Conservation (phyloP, 495 filamentous ascomycete species). For the Lasiosphaeria ovina region DNA sequence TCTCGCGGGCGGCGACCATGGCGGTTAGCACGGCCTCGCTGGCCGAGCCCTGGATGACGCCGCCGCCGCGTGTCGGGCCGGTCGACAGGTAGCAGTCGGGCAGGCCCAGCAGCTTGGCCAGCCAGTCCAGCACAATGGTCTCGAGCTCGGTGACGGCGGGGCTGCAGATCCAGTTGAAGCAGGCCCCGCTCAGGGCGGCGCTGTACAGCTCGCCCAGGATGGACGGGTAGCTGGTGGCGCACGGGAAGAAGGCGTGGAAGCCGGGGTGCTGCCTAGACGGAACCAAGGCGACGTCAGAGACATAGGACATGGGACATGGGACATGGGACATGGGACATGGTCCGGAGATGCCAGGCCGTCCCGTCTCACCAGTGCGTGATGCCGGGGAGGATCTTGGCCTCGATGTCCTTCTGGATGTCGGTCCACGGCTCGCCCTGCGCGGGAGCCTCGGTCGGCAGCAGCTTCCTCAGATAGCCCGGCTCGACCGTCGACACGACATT, state of each 20-base stretch:
- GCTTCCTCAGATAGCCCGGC: slow-evolving; percentile 81
- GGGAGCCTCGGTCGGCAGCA: slow-evolving; percentile 74
- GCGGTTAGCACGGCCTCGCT: slow-evolving; percentile 84
- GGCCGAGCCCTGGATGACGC: slow-evolving; percentile 93
- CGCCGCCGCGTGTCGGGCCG: slow-evolving; percentile 70
- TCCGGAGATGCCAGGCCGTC: neutral
- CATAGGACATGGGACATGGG: neutral
- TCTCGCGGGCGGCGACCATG: slow-evolving; percentile 86
- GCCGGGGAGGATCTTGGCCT: slow-evolving; percentile 86
- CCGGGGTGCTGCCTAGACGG: slow-evolving; percentile 68
- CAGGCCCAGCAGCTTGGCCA: slow-evolving; percentile 70
- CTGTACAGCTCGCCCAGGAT: slow-evolving; percentile 94
- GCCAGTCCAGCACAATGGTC: slow-evolving; percentile 86
- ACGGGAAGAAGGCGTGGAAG: slow-evolving; percentile 96
- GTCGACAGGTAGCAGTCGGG: slow-evolving; percentile 76
- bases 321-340: neutral
- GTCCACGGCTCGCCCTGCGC: slow-evolving; percentile 72
- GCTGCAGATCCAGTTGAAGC: slow-evolving; percentile 97
- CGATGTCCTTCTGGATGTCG: slow-evolving; percentile 81
- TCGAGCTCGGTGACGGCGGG: slow-evolving; percentile 96
- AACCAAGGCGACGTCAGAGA: too few species aligned
- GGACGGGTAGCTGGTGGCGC: slow-evolving; percentile 74
- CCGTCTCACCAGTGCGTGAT: slow-evolving; percentile 80
- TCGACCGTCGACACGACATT: slow-evolving; percentile 74
- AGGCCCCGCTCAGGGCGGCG: slow-evolving; percentile 80